phyloP scores from a whole-genome alignment of 2,329 filamentous ascomycete species.

The Calonectria pseudoturangicola region DNA sequence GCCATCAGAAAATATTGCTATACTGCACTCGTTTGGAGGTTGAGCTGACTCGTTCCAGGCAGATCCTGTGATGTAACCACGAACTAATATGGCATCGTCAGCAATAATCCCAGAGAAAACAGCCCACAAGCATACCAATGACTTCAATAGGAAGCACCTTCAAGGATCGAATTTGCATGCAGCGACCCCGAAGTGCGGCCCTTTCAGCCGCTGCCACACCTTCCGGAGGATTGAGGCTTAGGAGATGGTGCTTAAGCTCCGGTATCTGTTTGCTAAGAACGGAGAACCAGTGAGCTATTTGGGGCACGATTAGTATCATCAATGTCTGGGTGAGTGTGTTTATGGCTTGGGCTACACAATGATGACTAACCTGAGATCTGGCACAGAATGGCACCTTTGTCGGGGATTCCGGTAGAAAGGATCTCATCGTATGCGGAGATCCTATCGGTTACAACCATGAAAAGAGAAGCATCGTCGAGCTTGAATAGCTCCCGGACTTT shows the following conservation, averaged over 20 bases:
- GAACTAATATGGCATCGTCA: constrained; percentile 68
- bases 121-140: constrained; percentile 43
- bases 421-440: constrained; percentile 98
- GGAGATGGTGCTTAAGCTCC: constrained; percentile 71
- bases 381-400: constrained; percentile 73
- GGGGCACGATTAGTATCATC: neutral
- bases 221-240: constrained; percentile 65
- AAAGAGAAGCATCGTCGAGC: constrained; percentile 81
- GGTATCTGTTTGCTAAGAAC: constrained; percentile 67
- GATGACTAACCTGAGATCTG: constrained; percentile 57
- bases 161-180: constrained; percentile 85
- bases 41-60: constrained; percentile 80
- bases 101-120: neutral
- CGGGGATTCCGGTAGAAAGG: constrained; percentile 80
- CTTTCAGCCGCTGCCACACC: constrained; percentile 65
- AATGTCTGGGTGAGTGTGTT: neutral
- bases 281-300: constrained; percentile 71
- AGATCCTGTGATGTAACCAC: constrained; percentile 91
- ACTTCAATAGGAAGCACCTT: constrained; percentile 80
- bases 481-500: constrained; percentile 91
- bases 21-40: neutral
- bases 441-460: constrained; percentile 91
- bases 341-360: neutral
- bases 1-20: constrained; percentile 12
- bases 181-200: constrained; percentile 75